Conservation (phyloP, 108 stramenopile species). For the Cylindrotheca fusiformis region DNA sequence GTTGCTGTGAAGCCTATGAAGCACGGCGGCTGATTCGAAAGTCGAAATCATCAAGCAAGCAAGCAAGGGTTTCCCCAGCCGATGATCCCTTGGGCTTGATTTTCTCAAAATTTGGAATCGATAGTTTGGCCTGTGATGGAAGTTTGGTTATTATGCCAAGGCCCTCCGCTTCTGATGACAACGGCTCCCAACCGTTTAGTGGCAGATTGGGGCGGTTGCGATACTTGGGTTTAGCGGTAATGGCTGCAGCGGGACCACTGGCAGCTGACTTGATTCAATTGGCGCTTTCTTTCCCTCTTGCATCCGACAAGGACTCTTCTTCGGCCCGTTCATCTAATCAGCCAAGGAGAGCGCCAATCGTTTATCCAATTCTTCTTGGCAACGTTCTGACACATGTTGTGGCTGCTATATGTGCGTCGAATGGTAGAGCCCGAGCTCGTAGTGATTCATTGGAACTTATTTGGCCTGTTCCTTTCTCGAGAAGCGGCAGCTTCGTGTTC, state of each 20-base stretch:
- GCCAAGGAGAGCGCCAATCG: conserved; percentile 57
- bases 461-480: conserved; percentile 50
- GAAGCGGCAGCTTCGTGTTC: conserved; percentile 30
- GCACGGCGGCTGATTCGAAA: conserved; percentile 45
- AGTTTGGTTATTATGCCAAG: conserved; percentile 58
- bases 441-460: conserved; percentile 46
- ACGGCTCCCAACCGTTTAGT: conserved; percentile 75
- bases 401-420: conserved; percentile 69
- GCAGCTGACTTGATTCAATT: conserved; percentile 77
- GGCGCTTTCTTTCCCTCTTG: conserved; percentile 65
- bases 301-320: conserved; percentile 6
- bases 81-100: conserved; percentile 27
- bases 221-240: conserved; percentile 71
- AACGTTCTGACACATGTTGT: conserved; percentile 80
- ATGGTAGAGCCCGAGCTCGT: conserved; percentile 64
- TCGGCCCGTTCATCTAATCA: conserved; percentile 11
- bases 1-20: conserved; percentile 71
- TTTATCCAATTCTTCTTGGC: conserved; percentile 69
- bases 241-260: conserved; percentile 76
- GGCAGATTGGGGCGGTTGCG: conserved; percentile 75
- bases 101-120: conserved; percentile 71
- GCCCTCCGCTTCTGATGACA: conserved; percentile 47
- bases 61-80: conserved; percentile 18
- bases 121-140: conserved; percentile 38
- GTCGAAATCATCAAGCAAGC: conserved; percentile 10